Percentiles rank a stretch among this genome's conserved stretches.
phyloP scores from a whole-genome alignment of 2,329 filamentous ascomycete species.

The Beauveria asiatica region DNA sequence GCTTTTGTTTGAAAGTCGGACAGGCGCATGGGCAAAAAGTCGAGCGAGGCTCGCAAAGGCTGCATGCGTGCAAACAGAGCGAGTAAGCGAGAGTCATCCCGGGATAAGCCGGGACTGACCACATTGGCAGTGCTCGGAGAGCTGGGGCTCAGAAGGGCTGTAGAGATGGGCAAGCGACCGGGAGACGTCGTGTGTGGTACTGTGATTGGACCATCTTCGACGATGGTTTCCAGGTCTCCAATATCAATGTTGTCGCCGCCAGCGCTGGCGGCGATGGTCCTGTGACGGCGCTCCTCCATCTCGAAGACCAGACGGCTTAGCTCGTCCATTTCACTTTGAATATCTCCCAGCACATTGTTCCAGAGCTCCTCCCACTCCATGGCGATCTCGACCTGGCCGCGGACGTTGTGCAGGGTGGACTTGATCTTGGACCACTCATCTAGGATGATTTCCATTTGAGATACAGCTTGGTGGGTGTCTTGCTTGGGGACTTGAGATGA shows the following conservation, averaged over 20 bases:
- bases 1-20: conserved; percentile 78
- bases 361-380: conserved; percentile 99
- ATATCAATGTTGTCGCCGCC: conserved; percentile 66
- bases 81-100: conserved; percentile 81
- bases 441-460: conserved; percentile 83
- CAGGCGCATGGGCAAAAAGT: conserved; percentile 91
- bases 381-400: conserved; percentile 86
- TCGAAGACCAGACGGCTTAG: conserved; percentile 80
- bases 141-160: conserved; percentile 53
- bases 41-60: conserved; percentile 80
- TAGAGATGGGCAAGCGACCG: conserved; percentile 41
- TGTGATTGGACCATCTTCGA: conserved; percentile 69
- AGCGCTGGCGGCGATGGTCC: conserved; percentile 56
- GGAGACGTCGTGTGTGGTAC: conserved; percentile 19
- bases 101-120: conserved; percentile 46
- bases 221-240: conserved; percentile 83
- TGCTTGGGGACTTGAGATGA: conserved; percentile 61
- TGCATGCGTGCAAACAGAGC: conserved; percentile 94
- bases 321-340: conserved; percentile 77
- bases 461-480: conserved; percentile 66
- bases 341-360: conserved; percentile 88
- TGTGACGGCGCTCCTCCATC: conserved; percentile 93
- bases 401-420: conserved; percentile 66
- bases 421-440: conserved; percentile 79
- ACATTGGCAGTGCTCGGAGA: conserved; percentile 42